Conservation (phyloP, 805 yeast genomes). For the Spathaspora arborariae region DNA sequence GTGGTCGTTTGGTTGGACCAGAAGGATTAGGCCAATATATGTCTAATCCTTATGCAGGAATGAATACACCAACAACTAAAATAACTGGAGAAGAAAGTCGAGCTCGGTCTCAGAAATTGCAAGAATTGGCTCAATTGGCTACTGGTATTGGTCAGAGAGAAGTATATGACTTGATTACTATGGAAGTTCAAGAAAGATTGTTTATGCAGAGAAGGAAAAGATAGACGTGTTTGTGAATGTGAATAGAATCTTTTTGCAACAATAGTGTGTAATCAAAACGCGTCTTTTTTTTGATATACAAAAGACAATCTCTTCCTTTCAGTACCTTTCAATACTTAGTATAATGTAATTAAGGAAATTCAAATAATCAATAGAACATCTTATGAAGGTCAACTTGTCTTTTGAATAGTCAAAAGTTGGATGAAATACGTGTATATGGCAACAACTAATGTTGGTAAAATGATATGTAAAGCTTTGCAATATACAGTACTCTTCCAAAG, state of each 20-base stretch:
- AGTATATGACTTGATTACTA: constrained; percentile 18
- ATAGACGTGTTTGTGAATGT: neutral
- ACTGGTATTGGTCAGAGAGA: constrained; percentile 15
- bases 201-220: constrained; percentile 7
- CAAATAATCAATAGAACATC: too few relatives aligned
- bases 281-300: too few relatives aligned
- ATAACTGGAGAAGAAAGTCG: neutral
- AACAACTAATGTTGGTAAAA: too few relatives aligned
- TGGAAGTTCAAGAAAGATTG: constrained; percentile 17
- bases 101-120: neutral
- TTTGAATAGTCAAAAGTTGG: too few relatives aligned
- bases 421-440: too few relatives aligned
- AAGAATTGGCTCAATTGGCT: constrained; percentile 7
- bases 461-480: too few relatives aligned
- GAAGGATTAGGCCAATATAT: neutral
- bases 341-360: too few relatives aligned
- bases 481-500: neutral
- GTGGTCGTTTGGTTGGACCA: neutral
- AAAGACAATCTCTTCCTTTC: too few relatives aligned
- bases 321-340: too few relatives aligned
- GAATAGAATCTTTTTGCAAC: too few relatives aligned
- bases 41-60: neutral
- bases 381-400: too few relatives aligned
- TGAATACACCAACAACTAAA: neutral
- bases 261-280: too few relatives aligned